Evolutionary conservation across 208 protist species (phyloP).

Genomic region (Naegleria gruberi): DNA sequence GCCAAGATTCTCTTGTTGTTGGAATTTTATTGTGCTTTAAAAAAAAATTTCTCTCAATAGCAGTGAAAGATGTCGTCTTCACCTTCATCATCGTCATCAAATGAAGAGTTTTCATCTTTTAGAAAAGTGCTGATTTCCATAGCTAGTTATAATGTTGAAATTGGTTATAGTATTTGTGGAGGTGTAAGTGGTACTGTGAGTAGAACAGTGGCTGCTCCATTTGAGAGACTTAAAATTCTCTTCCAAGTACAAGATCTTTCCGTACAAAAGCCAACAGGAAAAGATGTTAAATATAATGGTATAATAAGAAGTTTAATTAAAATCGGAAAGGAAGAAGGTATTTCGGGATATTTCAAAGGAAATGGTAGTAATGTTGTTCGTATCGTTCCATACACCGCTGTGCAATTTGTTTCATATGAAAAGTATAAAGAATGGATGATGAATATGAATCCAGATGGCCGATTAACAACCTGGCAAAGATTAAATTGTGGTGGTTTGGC

Average conservation of each 20-base stretch:
- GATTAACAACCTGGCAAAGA: neutral
- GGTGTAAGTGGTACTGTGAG: conserved; percentile 81
- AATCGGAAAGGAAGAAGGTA: conserved; percentile 20
- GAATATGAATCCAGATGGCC: neutral
- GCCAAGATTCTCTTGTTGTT: no score
- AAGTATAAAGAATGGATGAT: neutral
- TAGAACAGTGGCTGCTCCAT: conserved; percentile 79
- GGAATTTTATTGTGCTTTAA: no score
- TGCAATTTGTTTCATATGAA: conserved; percentile 26
- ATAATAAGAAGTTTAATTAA: conserved; percentile 1
- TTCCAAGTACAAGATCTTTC: conserved; percentile 65
- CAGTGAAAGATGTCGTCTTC: no score
- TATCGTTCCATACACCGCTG: conserved; percentile 20
- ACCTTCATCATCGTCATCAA: no score
- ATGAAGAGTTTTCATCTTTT: no score
- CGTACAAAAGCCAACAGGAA: neutral
- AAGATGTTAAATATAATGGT: neutral
- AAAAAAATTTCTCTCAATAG: no score
- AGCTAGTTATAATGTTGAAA: neutral
- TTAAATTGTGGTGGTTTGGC: conserved; percentile 18
- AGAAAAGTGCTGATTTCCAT: no score
- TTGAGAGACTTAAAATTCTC: conserved; percentile 86
- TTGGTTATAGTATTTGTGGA: conserved; percentile 40
- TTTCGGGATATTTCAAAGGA: conserved; percentile 7
- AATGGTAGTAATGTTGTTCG: conserved; percentile 23